phyloP scores from a whole-genome alignment of 441 rosid genomes.

The Erysimum cheiri region DNA sequence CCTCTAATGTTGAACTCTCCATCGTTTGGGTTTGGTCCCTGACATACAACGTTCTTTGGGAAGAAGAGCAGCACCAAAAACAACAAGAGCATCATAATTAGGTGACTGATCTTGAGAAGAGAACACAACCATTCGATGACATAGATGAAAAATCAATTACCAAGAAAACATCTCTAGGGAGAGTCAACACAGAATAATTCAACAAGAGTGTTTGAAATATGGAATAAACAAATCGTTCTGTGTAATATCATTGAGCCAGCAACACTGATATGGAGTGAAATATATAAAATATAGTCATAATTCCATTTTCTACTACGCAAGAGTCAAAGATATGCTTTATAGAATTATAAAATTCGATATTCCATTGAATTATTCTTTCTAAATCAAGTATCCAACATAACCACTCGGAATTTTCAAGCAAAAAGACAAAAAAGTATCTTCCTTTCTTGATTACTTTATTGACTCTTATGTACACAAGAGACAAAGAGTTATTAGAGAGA shows the following conservation, averaged over 20 bases:
- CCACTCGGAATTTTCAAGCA: not conserved
- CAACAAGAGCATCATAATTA: no score
- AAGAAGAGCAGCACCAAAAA: not conserved
- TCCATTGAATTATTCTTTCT: not conserved
- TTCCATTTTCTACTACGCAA: not conserved
- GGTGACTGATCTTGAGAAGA: no score
- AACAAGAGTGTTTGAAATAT: not conserved
- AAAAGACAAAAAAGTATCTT: not conserved
- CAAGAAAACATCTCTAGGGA: not conserved
- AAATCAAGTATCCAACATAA: not conserved
- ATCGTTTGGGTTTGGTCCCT: slow-evolving; percentile 10
- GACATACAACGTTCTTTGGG: slow-evolving; percentile 17
- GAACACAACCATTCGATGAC: no score
- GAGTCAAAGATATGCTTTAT: not conserved
- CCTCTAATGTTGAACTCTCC: slow-evolving; percentile 21
- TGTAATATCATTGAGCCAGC: not conserved
- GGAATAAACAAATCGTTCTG: not conserved
- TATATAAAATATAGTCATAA: not conserved
- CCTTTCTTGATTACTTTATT: slow-evolving; percentile 1
- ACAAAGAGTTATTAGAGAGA: not conserved
- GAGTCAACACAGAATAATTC: not conserved
- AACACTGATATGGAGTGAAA: not conserved
- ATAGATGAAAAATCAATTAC: no score
- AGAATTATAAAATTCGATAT: not conserved
- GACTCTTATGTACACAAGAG: no score